Evolutionary conservation across 129 eudicot species (phyloP), one percentile per base, ranked within the genome.

Genomic region (Lonicera japonica): DNA sequence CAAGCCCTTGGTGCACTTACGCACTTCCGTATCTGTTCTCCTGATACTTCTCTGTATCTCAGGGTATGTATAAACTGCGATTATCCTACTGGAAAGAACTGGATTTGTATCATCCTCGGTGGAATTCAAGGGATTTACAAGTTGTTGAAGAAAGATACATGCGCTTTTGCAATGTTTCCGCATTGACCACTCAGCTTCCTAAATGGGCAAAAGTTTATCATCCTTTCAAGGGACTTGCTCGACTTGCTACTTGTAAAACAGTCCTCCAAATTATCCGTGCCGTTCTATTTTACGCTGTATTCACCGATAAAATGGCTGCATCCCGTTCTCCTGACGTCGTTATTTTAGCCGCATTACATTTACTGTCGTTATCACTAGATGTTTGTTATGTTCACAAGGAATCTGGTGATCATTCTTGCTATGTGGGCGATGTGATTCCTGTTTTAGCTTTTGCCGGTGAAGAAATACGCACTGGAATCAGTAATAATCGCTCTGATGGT

Each of bases 71-170:
- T 70, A 85, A 82, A 63, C 74, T 94, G 61, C 86, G 95, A 25
- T 50, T 71, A 56, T 78, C 68, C 19, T 85, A 72, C 75, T 94
- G 96, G 96, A 94, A 88, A 70, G 96, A 94, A 66, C 72, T 94
- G 40, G 99, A 94, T 68, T 75, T 94, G 54, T 94, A 94, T 73
- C 96, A 94, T 71, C 99, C 96, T 54, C 95, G 99, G 21, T 88
- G 95, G 95, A 88, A 72, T 71, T 78, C 91, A 16, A 85, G 92
- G 75, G 99, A 94, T 53, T 73, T 85, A 43, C 99, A 94, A 78
- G 83, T 84, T 63, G 99, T 96, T 39, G 99, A 94, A 79, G 99
- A 94, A 71, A 79, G 96, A 80, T 88, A 85, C 72, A 64, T 77
- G 66, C 92, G 82, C 20, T 94, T 94, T 58, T 85, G 99, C 67